Evolutionary conservation across 2,329 filamentous ascomycete genomes (phyloP), one percentile per base, ranked within the genome.

Genomic region (Alternaria infectoria): DNA sequence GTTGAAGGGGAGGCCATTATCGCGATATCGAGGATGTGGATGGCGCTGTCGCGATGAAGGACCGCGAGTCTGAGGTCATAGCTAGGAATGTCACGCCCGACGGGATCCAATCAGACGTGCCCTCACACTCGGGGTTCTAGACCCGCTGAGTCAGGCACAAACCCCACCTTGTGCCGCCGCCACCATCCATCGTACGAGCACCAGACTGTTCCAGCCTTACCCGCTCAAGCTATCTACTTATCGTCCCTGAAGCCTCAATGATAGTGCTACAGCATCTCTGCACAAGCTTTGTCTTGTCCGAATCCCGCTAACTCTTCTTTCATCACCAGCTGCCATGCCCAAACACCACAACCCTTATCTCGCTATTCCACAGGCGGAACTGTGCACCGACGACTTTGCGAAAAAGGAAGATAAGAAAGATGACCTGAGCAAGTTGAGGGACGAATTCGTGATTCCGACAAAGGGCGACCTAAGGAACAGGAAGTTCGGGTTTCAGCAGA

Each of bases 381-480:
- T 79, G 7, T 71, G 69, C 63, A 76, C 75, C 5, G 73, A 76
- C 55, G 64, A 70, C 5, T 80, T 76, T 64, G 77, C 79, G 13
- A 66, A 63, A 17, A 63, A 64, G 12, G 62, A 78, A 55, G 82
- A 84, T 61, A 72, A 66, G 10, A 70, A 77, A 50, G 81, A 84
- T 65, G 70, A 72, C 19, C 64, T 84, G 57, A 74, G 73, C 51
- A 67, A 74, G 26, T 71, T 84, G 58, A 87, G 92, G 30, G 81
- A 88, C 23, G 87, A 95, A 69, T 97, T 95, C 77, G 85, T 91
- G 51, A 89, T 96, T 49, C 93, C 93, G 0, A 91, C 90, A 4
- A 92, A 89, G 77, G 83, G 82, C 10, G 92, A 93, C 44, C 80
- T 96, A 49, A 89, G 86, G 76, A 87, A 90, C 67, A 90, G 84